Conservation (phyloP, 441 rosid species). For the Eugenia klotzschiana region DNA sequence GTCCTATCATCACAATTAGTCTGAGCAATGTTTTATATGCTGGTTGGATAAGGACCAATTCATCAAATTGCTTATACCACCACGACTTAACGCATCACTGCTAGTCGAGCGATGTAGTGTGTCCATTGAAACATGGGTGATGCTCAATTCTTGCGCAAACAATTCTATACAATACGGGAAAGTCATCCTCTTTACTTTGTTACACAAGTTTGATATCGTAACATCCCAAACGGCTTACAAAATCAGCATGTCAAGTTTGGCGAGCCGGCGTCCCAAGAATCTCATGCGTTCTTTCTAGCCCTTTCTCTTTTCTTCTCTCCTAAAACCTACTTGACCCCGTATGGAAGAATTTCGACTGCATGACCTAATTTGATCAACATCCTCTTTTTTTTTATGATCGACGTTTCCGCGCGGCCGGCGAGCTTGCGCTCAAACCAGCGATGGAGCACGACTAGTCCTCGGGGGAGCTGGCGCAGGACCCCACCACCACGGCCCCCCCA, state of each 20-base stretch:
- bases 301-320: background rate
- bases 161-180: background rate
- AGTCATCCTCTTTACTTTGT: background rate
- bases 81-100: background rate
- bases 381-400: too few relatives aligned
- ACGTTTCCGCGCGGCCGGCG: too few relatives aligned
- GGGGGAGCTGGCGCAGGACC: too few relatives aligned
- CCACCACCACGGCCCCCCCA: too few relatives aligned
- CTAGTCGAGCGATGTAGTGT: accelerated
- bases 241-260: background rate
- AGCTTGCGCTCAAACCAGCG: too few relatives aligned
- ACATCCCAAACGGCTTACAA: background rate
- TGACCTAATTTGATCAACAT: background rate
- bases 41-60: background rate
- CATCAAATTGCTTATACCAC: background rate
- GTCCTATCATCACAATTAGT: background rate
- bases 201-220: background rate
- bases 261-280: background rate
- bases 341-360: background rate
- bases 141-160: background rate
- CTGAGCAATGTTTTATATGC: background rate
- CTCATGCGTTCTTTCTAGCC: background rate
- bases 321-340: background rate
- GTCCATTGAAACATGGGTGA: background rate
- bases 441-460: too few relatives aligned